Evolutionary conservation across 1,284 basidiomycete species (phyloP).

Genomic region (Waitea zeae): DNA sequence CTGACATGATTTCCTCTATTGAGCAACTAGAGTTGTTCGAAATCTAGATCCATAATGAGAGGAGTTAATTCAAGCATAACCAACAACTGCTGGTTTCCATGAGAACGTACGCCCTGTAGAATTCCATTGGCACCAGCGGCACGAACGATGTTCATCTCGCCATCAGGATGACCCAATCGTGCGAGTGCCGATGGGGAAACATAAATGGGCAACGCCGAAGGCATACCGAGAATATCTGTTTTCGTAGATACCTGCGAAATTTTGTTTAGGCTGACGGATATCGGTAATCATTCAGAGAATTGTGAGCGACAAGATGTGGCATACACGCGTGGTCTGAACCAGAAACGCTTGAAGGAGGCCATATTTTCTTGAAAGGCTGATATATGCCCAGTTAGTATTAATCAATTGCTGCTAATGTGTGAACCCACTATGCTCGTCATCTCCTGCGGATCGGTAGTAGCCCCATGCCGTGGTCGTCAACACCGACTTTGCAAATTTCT

Average conservation of each 20-base stretch:
- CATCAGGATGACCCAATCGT: slow-evolving; percentile 75
- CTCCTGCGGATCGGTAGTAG: slow-evolving; percentile 72
- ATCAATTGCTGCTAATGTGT: no score
- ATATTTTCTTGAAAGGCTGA: slow-evolving; percentile 49
- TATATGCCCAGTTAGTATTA: not conserved
- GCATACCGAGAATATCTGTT: slow-evolving; percentile 61
- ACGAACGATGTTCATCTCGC: slow-evolving; percentile 72
- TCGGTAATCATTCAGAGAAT: no score
- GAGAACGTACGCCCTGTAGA: slow-evolving; percentile 81
- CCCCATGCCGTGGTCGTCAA: slow-evolving; percentile 59
- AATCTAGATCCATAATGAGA: slow-evolving; percentile 51
- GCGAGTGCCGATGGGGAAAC: slow-evolving; percentile 79
- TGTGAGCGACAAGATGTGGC: no score
- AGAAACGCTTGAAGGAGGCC: slow-evolving; percentile 61
- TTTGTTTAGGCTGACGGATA: slow-evolving; percentile 47
- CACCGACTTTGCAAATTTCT: slow-evolving; percentile 42
- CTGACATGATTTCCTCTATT: no score
- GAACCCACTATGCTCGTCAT: slow-evolving; percentile 62
- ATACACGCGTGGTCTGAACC: slow-evolving; percentile 71
- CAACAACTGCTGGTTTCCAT: no score
- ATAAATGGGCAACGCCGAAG: slow-evolving; percentile 68
- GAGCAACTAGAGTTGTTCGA: slow-evolving; percentile 19
- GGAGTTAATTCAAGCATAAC: no score
- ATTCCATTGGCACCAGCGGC: slow-evolving; percentile 58
- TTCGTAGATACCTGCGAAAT: slow-evolving; percentile 56